Percentiles rank a stretch among this genome's conserved stretches.
Conservation (phyloP, 805 yeast genomes). For the Ogataea polymorpha region DNA sequence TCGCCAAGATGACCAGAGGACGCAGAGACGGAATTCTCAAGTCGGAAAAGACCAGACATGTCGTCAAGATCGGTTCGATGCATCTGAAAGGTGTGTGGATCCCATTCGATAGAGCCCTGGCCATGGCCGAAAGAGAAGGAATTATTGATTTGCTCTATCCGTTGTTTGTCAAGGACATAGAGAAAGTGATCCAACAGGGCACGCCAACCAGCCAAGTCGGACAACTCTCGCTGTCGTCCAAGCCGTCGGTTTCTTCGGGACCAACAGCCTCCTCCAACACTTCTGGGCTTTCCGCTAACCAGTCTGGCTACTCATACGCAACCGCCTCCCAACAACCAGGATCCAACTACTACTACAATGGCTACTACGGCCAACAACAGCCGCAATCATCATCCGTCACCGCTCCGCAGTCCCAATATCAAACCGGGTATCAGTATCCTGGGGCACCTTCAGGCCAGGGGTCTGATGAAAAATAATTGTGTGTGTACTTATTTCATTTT, state of each 20-base stretch:
- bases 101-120: constrained; percentile 64
- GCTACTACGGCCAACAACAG: constrained; percentile 20
- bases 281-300: constrained; percentile 10
- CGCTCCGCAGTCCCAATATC: constrained; percentile 17
- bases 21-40: constrained; percentile 68
- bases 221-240: constrained; percentile 19
- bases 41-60: constrained; percentile 60
- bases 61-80: constrained; percentile 70
- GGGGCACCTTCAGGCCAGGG: constrained; percentile 9
- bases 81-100: constrained; percentile 72
- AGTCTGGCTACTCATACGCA: constrained; percentile 15
- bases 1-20: constrained; percentile 69
- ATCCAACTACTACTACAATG: constrained; percentile 16
- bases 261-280: constrained; percentile 5
- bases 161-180: constrained; percentile 59
- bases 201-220: constrained; percentile 28
- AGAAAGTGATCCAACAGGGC: constrained; percentile 35
- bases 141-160: constrained; percentile 55
- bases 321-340: constrained; percentile 16
- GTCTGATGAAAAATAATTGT: constrained; percentile 4
- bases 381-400: constrained; percentile 10
- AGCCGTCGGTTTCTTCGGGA: constrained; percentile 13
- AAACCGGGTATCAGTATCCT: constrained; percentile 17
- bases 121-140: constrained; percentile 63
- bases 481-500: constrained; percentile 2